Conservation (phyloP, 73 alveolate species). For the Blepharisma stoltei region DNA sequence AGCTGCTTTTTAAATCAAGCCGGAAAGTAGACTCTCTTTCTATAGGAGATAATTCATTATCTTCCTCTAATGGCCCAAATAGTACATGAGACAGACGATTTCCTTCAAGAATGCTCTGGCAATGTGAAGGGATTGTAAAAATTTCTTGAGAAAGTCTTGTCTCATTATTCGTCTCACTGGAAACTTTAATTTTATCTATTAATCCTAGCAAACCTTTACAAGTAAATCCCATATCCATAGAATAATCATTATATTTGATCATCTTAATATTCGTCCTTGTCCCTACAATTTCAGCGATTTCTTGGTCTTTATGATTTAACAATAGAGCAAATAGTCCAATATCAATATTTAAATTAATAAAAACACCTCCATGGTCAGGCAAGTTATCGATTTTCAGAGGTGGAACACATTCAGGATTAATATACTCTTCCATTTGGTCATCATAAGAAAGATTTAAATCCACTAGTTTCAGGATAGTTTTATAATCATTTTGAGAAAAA, state of each 20-base stretch:
- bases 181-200: not conserved
- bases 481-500: conserved; percentile 19
- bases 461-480: not conserved
- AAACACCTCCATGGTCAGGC: conserved; percentile 34
- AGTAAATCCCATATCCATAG: not conserved
- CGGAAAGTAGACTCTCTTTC: not conserved
- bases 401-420: conserved; percentile 18
- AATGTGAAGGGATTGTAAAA: not conserved
- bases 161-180: not conserved
- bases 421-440: conserved; percentile 25
- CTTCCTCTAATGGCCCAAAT: conserved; percentile 6
- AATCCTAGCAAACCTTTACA: conserved; percentile 5
- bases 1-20: not conserved
- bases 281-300: not conserved
- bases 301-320: conserved; percentile 2
- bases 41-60: not conserved
- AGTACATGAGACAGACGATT: not conserved
- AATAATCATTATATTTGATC: conserved; percentile 31
- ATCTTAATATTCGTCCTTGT: not conserved
- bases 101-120: not conserved
- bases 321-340: not conserved
- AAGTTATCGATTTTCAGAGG: not conserved
- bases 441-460: conserved; percentile 27
- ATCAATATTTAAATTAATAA: not conserved
- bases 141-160: not conserved